Base-by-base conservation (phyloP, 1,284 basidiomycete species). In the Singerocomus rubriflavus region DNA sequence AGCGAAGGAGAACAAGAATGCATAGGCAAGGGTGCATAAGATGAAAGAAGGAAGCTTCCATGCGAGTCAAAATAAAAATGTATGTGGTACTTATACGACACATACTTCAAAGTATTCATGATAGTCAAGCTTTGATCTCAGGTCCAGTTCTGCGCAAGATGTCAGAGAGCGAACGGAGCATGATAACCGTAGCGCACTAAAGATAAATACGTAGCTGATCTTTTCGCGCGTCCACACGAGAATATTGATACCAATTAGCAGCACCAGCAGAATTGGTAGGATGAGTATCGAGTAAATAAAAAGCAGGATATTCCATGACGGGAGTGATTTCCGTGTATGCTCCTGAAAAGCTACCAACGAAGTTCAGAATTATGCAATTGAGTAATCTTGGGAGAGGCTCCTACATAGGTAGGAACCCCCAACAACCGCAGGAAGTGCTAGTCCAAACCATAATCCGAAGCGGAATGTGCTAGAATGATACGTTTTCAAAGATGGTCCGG, bases 151-250 rank as follows among this genome's bases (percentile, higher is more conserved):
- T 93, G 56, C 16, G 12, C 31, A 41, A 25, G 37, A 32, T 32
- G 16, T 55, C 27, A 56, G 39, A 29, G 13, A 40, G 9, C 6
- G 13, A 38, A 34, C 3, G 10, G 17, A 26, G 16, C 0, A 16
- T 26, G 6, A n/a, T 37, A 12, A 25, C 13, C 26, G 21, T 17
- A 21, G 61, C 76, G 46, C 51, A 89, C 88, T 84, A 60, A 98
- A 95, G 46, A 98, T 95, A 67, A 98, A 96, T 17, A 84, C 78
- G 56, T 93, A 93, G 66, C 96, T 97, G 63, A 97, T 92, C 39
- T 90, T 76, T 5, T 84, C 76, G 2, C 71, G 68, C 0, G 83
- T 78, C 89, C 91, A 98, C 0, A 86, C 88, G 14, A 84, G 61
- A 10, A 98, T 60, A 65, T 98, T 96, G 37, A 91, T 53, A 26